Evolutionary conservation across 345 rosid species (phyloP), one percentile per base, ranked within the genome.

Genomic region (Populus tremula): DNA sequence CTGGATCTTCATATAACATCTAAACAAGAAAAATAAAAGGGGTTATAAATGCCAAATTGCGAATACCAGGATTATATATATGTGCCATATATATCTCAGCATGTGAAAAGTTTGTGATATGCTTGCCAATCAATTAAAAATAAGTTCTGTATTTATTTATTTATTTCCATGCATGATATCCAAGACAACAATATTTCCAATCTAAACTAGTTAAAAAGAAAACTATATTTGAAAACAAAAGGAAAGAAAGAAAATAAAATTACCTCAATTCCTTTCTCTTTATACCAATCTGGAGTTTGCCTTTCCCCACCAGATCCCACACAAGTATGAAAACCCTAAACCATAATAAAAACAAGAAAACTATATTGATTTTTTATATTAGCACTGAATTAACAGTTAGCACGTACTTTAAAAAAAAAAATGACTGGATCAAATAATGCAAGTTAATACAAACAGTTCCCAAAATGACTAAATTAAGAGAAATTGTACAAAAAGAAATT

Each of bases 271-370:
- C 99, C 98, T 87, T 95, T 95, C 90, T 93, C 94, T 81, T 91
- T 88, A 69, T 93, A 95, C 98, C 98, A 93, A 7, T 93, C 97
- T 1, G 97, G 91, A 78, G 93, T 92, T 84, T 93, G 98, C 82
- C 98, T 92, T 74, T 93, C 98, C 35, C 97, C 99, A 65, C 98
- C 98, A 75, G 96, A 89, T 77, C 99, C 98, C 85, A 95, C 98
- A 84, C 99, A 92, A 67, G 99, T 95, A 82, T 95, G 99, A 86
- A 95, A 95, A 21, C 99, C 96, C 96, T 95, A 81, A 54, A 35
- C 38, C 63, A 67, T 50, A 66, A 69, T 73, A 76, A 70, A 71
- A 75, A 41, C 45, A 3, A 41, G 13, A 41, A 41, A 2, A 41
- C 11, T 41, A 3, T 10, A 41, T 41, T 12, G 13, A 10, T 41